Evolutionary conservation across 208 protist species (phyloP), one percentile per base, ranked within the genome.

Genomic region (Sergeia podlipaevii): DNA sequence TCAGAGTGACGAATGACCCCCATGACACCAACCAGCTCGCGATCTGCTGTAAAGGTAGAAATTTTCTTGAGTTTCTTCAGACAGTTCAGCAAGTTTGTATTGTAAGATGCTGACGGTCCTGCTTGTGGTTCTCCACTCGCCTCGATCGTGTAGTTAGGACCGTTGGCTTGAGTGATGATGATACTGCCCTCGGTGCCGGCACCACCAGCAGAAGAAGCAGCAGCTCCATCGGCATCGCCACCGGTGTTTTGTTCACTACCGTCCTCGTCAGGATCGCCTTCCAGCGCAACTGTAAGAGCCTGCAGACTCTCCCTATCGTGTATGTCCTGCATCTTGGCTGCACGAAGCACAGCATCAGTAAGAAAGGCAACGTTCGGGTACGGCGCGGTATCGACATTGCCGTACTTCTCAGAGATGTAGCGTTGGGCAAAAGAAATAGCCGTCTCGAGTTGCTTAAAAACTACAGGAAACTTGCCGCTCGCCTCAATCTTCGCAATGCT

Each of bases 301-400:
- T 18, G 4, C 5, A 23, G 34, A 43, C 33, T 3, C 34, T 17
- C 13, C n/a, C 32, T 8, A 8, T 29, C 13, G 33, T 11, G 34
- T 21, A 36, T 13, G 4, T 13, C 56, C 45, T 18, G 74, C 70
- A n/a, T n/a, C n/a, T n/a, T n/a, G n/a, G n/a, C n/a, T 20, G 64
- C 60, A 48, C 69, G 54, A 15, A 81, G 45, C 17, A 77, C 74
- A 2, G 73, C 57, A 28, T 81, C 74, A 0, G 74, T 77, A 10
- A 72, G 39, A 32, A 81, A 81, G 13, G 74, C 65, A 24, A 81
- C 74, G 41, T 74, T 76, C 6, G 74, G 74, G 43, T 81, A 81
- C 38, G 74, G 69, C 3, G 69, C 51, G 4, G 62, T 77, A 53
- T 77, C 74, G 5, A 74, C 69, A 54, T 77, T 73, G 57, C 68